A percentile compares a stretch with the other conserved stretches of the same genome.
Evolutionary conservation across 345 rosid species (phyloP).

Genomic region (Lepidium aucheri): DNA sequence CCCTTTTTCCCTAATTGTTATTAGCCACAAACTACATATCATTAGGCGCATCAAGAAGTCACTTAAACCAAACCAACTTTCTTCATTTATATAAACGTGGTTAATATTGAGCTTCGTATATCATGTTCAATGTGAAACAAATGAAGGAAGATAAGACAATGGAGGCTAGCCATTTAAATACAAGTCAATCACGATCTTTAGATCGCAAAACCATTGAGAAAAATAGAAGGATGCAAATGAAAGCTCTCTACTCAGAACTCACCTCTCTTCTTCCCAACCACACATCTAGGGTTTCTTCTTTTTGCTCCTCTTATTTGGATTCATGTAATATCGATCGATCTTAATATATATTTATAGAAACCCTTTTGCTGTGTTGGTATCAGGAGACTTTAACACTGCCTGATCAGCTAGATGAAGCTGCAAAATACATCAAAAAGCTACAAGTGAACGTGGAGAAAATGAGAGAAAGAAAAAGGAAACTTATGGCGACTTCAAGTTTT

Average conservation of each 20-base stretch:
- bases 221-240: constrained; percentile 29
- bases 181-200: constrained; percentile 14
- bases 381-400: constrained; percentile 20
- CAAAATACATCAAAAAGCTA: constrained; percentile 27
- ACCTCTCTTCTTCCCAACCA: constrained; percentile 30
- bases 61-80: constrained; percentile 4
- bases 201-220: constrained; percentile 27
- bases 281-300: constrained; percentile 18
- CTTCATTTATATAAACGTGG: constrained; percentile 1
- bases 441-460: constrained; percentile 26
- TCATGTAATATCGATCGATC: background rate
- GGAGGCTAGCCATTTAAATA: constrained; percentile 19
- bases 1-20: background rate
- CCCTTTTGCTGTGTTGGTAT: background rate
- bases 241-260: constrained; percentile 25
- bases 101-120: background rate
- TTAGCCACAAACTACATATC: constrained; percentile 1
- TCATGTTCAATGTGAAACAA: background rate
- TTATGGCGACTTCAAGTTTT: background rate
- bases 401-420: constrained; percentile 31
- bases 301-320: constrained; percentile 1
- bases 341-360: background rate
- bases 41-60: background rate
- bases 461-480: constrained; percentile 15
- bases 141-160: background rate